These are phyloP conservation scores for Mycosphaerella sp. DNA, from an alignment of 2,329 filamentous ascomycete species.

Conservation along the genomic window DNA sequence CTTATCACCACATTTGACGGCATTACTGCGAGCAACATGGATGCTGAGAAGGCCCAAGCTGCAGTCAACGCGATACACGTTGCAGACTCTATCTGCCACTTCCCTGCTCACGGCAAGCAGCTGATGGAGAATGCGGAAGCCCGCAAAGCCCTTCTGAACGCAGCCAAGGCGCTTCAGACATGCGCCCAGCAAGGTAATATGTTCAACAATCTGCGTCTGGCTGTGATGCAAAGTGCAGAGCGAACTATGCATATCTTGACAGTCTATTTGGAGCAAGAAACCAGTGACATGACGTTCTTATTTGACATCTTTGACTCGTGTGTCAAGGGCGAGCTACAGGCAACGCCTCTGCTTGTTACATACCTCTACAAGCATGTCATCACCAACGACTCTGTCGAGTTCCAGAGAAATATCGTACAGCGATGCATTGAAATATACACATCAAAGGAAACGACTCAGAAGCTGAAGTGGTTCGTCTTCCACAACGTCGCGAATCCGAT, in stretches of 20 bases:
- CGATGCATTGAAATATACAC: conserved; percentile 85
- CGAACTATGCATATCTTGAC: conserved; percentile 82
- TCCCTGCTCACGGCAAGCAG: conserved; percentile 61
- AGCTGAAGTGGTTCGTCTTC: conserved; percentile 86
- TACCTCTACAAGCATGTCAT: conserved; percentile 86
- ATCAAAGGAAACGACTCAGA: conserved; percentile 70
- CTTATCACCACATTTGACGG: conserved; percentile 56
- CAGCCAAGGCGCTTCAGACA: conserved; percentile 72
- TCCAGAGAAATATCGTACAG: conserved; percentile 74
- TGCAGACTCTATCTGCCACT: conserved; percentile 69
- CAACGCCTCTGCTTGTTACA: conserved; percentile 65
- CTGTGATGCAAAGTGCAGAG: conserved; percentile 82
- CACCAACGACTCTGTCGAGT: conserved; percentile 74
- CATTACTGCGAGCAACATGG: conserved; percentile 48
- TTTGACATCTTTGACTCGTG: conserved; percentile 79
- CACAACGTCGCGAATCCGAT: conserved; percentile 93
- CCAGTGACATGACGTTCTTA: conserved; percentile 62
- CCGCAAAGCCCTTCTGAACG: conserved; percentile 54
- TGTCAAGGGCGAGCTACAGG: conserved; percentile 74
- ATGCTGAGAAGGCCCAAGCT: conserved; percentile 65
- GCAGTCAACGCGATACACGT: conserved; percentile 85
- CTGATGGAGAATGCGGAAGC: conserved; percentile 50
- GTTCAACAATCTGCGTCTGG: conserved; percentile 66
- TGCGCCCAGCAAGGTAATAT: conserved; percentile 65
- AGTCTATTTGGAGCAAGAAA: conserved; percentile 67